Evolutionary conservation across 2,329 filamentous ascomycete genomes (phyloP).

Genomic region (Scortechinia acanthostroma): DNA sequence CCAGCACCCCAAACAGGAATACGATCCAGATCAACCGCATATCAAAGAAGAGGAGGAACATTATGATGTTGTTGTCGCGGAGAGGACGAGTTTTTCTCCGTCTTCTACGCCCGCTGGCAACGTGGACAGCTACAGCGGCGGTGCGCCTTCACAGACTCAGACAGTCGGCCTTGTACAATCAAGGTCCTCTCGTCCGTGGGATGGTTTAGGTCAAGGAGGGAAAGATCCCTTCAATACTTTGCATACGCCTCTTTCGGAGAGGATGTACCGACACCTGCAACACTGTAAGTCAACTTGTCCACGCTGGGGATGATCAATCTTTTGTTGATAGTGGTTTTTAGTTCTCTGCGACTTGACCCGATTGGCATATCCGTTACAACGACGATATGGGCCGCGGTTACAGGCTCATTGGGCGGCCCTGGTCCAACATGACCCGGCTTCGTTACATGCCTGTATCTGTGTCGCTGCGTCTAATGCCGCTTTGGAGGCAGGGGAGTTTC

Average conservation of each 20-base stretch:
- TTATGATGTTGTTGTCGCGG: no score
- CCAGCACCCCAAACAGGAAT: no score
- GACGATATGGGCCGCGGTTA: constrained; percentile 19
- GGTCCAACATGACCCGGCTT: constrained; percentile 21
- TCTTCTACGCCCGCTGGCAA: no score
- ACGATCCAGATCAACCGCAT: no score
- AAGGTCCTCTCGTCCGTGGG: constrained; percentile 14
- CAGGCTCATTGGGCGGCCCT: constrained; percentile 22
- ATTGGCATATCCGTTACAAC: constrained; percentile 21
- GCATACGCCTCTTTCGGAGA: constrained; percentile 22
- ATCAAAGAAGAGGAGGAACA: no score
- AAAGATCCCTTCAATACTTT: constrained; percentile 22
- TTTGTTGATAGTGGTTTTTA: no score
- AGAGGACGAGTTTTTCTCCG: no score
- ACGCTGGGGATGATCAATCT: neutral
- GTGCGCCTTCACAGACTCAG: no score
- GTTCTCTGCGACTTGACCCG: constrained; percentile 23
- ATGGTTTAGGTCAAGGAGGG: constrained; percentile 18
- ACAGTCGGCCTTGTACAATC: no score
- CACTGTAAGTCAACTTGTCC: constrained; percentile 16
- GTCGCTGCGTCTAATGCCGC: constrained; percentile 23
- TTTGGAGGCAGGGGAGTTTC: constrained; percentile 19
- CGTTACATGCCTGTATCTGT: constrained; percentile 23
- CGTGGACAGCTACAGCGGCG: no score
- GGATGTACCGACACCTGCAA: constrained; percentile 24